Evolutionary conservation across 176 grass and related monocot genomes (phyloP), one percentile per base, ranked within the genome.

Genomic region (Chloris gayana): DNA sequence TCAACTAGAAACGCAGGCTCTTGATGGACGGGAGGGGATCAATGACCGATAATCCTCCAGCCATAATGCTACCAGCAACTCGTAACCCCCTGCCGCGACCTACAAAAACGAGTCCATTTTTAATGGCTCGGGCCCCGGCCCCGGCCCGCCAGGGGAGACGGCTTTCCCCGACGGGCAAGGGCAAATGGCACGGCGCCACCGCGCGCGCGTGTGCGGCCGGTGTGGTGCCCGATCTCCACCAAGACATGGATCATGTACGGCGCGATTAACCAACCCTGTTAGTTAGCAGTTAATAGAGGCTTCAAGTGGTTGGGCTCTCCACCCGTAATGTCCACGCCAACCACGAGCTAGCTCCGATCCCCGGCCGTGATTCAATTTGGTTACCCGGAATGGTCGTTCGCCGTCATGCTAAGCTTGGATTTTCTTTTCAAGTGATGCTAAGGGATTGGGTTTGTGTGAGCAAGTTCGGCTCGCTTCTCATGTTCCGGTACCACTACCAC

Each of bases 1-100:
- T 47, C 65, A 87, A 70, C 85, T 1, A 82, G 19, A 87, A 87
- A 82, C 32, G 73, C 85, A 57, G 79, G 85, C 85, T 21, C 78
- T 70, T 82, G 19, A 87, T 87, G 49, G 37, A 14, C 7, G 15
- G n/a, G 4, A 4, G 15, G 18, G 6, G 10, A 27, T 26, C 22
- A 57, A 24, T 57, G 2, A 57, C 25, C 54, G 15, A 14, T 30
- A 34, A 61, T 18, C 41, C 22, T 14, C 41, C 4, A 3, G 22
- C 57, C 57, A 9, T 53, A 15, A 17, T n/a, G 53, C 21, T 9
- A n/a, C 53, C 53, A 56, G 22, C 22, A 24, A 50, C 15, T 50
- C 41, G 50, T 18, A 22, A 18, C n/a, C 22, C 44, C 66, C 49
- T 21, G 56, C 17, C 65, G 49, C 82, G 50, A 22, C 74, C 64